Evolutionary conservation across 2,329 filamentous ascomycete species (phyloP), one percentile per base, ranked within the genome.

Genomic region (Pseudofabraea citricarpa): DNA sequence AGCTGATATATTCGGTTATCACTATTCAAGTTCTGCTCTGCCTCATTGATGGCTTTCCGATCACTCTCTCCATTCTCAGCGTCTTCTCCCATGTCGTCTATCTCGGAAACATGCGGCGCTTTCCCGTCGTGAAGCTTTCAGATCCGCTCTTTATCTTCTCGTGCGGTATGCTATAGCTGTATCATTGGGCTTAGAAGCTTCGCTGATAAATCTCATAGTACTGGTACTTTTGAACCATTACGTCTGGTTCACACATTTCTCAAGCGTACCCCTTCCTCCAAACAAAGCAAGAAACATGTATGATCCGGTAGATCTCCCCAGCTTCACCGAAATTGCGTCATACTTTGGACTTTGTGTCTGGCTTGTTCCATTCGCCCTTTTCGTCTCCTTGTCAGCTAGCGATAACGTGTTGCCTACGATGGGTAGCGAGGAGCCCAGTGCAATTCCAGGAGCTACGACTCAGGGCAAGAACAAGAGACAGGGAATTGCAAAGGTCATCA

Each of bases 261-360:
- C 86, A 46, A 67, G 73, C 43, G 72, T 75, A 43, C 76, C 83
- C 50, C 65, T 75, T 37, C 67, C 65, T 42, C 71, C 80, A 3
- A 80, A 83, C 65, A 67, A 74, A 44, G 72, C 76, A 76, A 79
- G 42, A 74, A n/a, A n/a, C n/a, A n/a, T n/a, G n/a, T 83, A 85
- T 60, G 79, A 87, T 51, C 70, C 73, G 45, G 69, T 72, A 43
- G 67, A 80, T 41, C 62, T 89, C 35, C 93, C 93, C 0, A 84
- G 79, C 27, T 98, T 98, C 64, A 90, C 88, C 15, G 89, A 97
- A 69, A 93, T 97, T 35, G 90, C 93, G 0, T 91, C 88, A 0
- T 98, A 93, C 67, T 98, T 98, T 60, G 93, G 93, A 0, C 72
- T 98, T 2, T 95, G 90, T 57, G 90, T 98, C 0, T 98, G 93